Evolutionary conservation across 345 rosid species (phyloP).

Genomic region (Populus simonii): DNA sequence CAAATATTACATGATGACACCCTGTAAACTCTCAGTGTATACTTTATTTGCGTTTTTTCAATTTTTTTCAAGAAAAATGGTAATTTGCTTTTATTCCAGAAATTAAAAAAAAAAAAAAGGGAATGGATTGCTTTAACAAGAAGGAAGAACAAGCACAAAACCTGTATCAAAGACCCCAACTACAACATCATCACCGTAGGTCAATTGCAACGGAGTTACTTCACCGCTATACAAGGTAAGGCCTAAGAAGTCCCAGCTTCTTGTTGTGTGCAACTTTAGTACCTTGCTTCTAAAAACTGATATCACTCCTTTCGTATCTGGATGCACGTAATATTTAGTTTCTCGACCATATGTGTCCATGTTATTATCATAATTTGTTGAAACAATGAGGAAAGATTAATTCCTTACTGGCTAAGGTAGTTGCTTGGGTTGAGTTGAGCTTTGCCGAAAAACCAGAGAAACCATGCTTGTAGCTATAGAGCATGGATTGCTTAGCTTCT

Average conservation of each 20-base stretch:
- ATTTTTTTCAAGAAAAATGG: background rate
- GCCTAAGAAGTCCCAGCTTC: slow-evolving; percentile 78
- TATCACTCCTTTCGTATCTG: slow-evolving; percentile 49
- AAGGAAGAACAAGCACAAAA: background rate
- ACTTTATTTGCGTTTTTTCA: background rate
- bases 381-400: background rate
- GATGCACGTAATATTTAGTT: slow-evolving; percentile 1
- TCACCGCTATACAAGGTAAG: slow-evolving; percentile 31
- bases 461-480: slow-evolving; percentile 60
- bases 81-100: background rate
- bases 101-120: too few species aligned
- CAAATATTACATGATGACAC: too few species aligned
- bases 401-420: slow-evolving; percentile 45
- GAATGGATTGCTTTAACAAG: too few species aligned
- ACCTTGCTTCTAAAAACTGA: slow-evolving; percentile 50
- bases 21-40: too few species aligned
- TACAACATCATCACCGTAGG: slow-evolving; percentile 42
- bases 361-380: too few species aligned
- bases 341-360: too few species aligned
- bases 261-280: slow-evolving; percentile 57
- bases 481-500: slow-evolving; percentile 49
- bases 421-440: slow-evolving; percentile 53
- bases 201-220: slow-evolving; percentile 34
- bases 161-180: slow-evolving; percentile 58
- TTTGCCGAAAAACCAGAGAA: slow-evolving; percentile 63